These are phyloP conservation scores for Heteromeles arbutifolia DNA, from an alignment of 306 rosid genomes.

Conservation along the genomic window DNA sequence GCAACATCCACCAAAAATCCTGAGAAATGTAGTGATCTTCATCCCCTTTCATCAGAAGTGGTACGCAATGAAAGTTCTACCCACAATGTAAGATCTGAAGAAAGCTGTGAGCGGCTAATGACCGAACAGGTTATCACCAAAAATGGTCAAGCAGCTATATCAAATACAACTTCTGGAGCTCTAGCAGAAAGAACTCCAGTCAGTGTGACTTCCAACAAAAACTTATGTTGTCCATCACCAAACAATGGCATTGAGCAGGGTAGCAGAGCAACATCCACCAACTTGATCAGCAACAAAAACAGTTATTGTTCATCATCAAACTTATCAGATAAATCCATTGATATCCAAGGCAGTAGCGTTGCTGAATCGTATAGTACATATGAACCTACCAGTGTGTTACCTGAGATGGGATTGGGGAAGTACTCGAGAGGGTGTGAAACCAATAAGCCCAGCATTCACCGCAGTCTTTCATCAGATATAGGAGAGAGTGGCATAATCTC, in stretches of 20 bases:
- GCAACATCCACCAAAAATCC: conserved; percentile 1
- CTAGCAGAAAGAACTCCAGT: not conserved
- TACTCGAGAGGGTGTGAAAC: conserved; percentile 22
- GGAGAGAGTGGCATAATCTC: conserved; percentile 91
- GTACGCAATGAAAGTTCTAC: not conserved
- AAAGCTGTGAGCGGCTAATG: not conserved
- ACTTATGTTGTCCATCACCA: not conserved
- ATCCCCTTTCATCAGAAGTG: not conserved
- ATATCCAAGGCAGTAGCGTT: not conserved
- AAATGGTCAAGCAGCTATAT: not conserved
- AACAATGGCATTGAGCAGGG: not conserved
- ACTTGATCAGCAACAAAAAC: not conserved
- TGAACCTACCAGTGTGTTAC: conserved; percentile 35
- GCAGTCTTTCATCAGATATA: conserved; percentile 37
- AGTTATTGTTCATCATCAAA: not conserved
- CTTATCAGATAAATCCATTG: not conserved
- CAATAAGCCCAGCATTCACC: conserved; percentile 29
- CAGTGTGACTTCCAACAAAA: not conserved
- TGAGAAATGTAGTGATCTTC: not conserved
- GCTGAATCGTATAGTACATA: not conserved
- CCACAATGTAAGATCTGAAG: not conserved
- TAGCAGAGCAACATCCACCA: not conserved
- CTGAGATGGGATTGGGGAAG: conserved; percentile 37
- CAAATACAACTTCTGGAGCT: not conserved
- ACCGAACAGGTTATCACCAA: not conserved